Base-by-base conservation (phyloP, 1,139 yeast species). In the Debaryomycetaceae sp. region DNA sequence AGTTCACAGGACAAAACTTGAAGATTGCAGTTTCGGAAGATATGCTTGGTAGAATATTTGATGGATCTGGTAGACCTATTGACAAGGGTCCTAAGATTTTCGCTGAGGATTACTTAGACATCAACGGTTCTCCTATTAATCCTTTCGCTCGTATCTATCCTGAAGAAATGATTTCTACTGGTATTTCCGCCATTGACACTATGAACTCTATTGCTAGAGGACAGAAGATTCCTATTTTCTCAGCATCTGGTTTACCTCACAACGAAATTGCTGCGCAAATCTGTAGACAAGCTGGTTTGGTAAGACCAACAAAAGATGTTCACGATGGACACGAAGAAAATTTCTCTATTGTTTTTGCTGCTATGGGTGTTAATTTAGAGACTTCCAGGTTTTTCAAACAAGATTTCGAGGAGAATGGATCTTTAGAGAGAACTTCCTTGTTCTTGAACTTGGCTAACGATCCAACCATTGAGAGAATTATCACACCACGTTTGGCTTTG, bases 131-230 rank as follows among this genome's bases (percentile, higher is more conserved):
- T 33, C 98, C 99, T 58, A 92, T 92, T 65, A 92, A 92, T 63
- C 99, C 99, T 38, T 92, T 71, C 65, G 95, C 97, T 37, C 94
- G 99, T 74, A 92, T 92, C 54, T 92, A 94, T 63, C 99, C 99
- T 17, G 98, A 92, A 74, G 99, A 92, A 75, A 92, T 92, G 98
- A 92, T 92, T 58, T 89, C 97, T 41, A 92, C 98, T 19, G 99
- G 99, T 79, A 78, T 92, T 51, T 89, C 97, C 37, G 96, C 98
- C 36, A 94, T 92, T 59, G 99, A 92, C 67, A 91, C 98, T 44
- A 92, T 94, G 98, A 94, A 92, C 70, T 91, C 98, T 33, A 92
- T 92, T 77, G 99, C 99, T 47, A 87, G 99, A 79, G 99, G 99
- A 54, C 99, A 92, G 73, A 94, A 94, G 73, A 92, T 92, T 62